These are phyloP conservation scores for Fusarium pseudograminearum DNA, from an alignment of 2,329 filamentous ascomycete species.

Conservation along the genomic window DNA sequence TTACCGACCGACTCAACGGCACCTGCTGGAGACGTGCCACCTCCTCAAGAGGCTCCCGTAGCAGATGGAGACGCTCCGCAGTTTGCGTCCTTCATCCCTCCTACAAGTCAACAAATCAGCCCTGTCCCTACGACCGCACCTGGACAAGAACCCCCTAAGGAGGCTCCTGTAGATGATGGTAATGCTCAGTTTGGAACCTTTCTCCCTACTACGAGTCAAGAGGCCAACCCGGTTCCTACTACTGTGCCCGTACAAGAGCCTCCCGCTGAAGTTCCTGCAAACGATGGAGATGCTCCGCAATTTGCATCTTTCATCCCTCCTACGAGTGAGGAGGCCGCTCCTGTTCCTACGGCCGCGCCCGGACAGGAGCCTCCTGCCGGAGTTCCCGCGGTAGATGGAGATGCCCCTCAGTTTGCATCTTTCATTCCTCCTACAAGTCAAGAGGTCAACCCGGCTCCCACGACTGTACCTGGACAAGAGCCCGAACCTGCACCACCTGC, in stretches of 20 bases:
- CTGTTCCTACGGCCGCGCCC: slow-evolving; percentile 19
- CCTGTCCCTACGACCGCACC: slow-evolving; percentile 22
- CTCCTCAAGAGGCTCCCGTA: slow-evolving; percentile 8
- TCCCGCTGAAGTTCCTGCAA: slow-evolving; percentile 3
- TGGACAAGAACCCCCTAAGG: slow-evolving; percentile 8
- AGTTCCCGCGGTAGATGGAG: slow-evolving; percentile 14
- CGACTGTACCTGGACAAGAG: slow-evolving; percentile 24
- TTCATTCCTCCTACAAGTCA: slow-evolving; percentile 30
- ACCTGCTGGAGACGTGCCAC: slow-evolving; percentile 15
- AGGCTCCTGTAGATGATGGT: slow-evolving; percentile 16
- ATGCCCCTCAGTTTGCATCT: slow-evolving; percentile 32
- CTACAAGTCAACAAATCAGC: slow-evolving; percentile 21
- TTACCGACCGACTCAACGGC: slow-evolving; percentile 26
- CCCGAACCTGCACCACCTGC: slow-evolving; percentile 12
- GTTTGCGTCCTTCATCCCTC: slow-evolving; percentile 35
- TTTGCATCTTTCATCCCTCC: slow-evolving; percentile 36
- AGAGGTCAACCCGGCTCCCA: slow-evolving; percentile 14
- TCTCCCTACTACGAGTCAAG: slow-evolving; percentile 26
- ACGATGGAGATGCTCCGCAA: slow-evolving; percentile 19
- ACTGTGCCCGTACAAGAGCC: slow-evolving; percentile 10
- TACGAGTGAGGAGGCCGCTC: slow-evolving; percentile 20
- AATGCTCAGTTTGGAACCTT: slow-evolving; percentile 34
- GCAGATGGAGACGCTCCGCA: slow-evolving; percentile 23
- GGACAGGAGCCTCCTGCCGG: slow-evolving; percentile 3
- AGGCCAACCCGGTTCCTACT: slow-evolving; percentile 16